phyloP scores from a whole-genome alignment of 176 grass and related monocot genomes.

The Rhynchospora tenuis region DNA sequence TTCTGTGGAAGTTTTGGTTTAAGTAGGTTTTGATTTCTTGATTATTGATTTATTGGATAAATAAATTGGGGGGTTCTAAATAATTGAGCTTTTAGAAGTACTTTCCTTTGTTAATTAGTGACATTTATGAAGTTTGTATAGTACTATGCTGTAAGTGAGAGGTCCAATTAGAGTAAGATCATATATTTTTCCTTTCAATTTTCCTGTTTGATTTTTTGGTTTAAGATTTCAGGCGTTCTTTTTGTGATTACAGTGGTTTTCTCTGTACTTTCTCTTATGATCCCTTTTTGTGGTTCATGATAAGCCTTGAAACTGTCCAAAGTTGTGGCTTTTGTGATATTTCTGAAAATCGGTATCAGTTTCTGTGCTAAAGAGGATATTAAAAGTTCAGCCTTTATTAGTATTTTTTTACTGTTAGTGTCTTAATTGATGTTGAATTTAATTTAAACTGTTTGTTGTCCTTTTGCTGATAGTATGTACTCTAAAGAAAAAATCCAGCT shows the following conservation, averaged over 20 bases:
- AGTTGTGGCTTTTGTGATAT: background rate
- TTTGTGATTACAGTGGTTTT: background rate
- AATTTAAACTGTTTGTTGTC: background rate
- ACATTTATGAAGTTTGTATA: background rate
- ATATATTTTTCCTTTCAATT: background rate
- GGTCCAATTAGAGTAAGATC: background rate
- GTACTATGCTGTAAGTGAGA: background rate
- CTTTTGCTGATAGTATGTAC: background rate
- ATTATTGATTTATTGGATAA: background rate
- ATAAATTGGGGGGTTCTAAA: conserved; percentile 21
- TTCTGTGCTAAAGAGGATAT: background rate
- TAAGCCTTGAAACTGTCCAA: background rate
- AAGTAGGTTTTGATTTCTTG: background rate
- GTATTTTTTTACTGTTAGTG: background rate
- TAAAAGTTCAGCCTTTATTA: background rate
- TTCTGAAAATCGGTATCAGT: background rate
- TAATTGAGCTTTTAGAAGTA: background rate
- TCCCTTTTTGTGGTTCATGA: background rate
- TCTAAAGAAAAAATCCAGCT: background rate
- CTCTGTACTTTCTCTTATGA: background rate
- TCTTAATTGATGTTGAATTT: background rate
- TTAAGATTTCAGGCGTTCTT: background rate
- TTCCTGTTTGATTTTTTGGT: background rate
- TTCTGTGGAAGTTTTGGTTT: background rate
- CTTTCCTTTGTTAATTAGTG: background rate